Base-by-base conservation (phyloP, 768 basidiomycete species). In the Cystobasidium ongulense region DNA sequence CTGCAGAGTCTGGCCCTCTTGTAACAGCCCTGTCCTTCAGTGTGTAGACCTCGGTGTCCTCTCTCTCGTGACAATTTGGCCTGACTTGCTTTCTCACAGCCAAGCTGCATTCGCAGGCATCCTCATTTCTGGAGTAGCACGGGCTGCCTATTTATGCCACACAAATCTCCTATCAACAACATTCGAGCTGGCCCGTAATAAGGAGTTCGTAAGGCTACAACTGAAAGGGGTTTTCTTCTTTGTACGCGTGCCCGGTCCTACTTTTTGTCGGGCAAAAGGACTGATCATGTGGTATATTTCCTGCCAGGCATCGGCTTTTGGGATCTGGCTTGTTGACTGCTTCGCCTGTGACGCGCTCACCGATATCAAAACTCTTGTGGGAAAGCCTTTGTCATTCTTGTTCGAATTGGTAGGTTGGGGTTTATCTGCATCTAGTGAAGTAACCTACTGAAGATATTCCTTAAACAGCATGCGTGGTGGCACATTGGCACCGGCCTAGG, bases 271-370 rank as follows among this genome's bases (percentile, higher is more conserved):
- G 39, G 17, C 17, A 39, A 17, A 39, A 7, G 8, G 39, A 17
- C 39, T 7, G 17, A 17, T 7, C 39, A 17, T 39, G 41, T 4
- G 4, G 35, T 27, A 25, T 33, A 66, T 50, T 15, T 33, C 15
- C n/a, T 17, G 38, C 21, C 31, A 61, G 50, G 52, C 33, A 38
- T 27, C 54, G 15, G 52, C 68, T 8, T 71, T 71, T 39, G 31
- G 27, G 1, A 71, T 71, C 68, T 71, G 68, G 68, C 36, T 71
- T 11, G 68, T 71, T 13, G 68, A 71, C 41, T 71, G 68, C 68
- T 71, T 71, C 36, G 53, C 29, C 23, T 71, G 68, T 43, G 25
- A 33, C 13, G 25, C 35, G 5, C 53, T 71, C 7, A 71, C 68
- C 1, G 33, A 36, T 18, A 33, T 59, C 13, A 71, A 71, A 54